A percentile compares a stretch with the other conserved stretches of the same genome.
phyloP scores from a whole-genome alignment of 2,329 filamentous ascomycete species.

The Nectriaceae sp. region DNA sequence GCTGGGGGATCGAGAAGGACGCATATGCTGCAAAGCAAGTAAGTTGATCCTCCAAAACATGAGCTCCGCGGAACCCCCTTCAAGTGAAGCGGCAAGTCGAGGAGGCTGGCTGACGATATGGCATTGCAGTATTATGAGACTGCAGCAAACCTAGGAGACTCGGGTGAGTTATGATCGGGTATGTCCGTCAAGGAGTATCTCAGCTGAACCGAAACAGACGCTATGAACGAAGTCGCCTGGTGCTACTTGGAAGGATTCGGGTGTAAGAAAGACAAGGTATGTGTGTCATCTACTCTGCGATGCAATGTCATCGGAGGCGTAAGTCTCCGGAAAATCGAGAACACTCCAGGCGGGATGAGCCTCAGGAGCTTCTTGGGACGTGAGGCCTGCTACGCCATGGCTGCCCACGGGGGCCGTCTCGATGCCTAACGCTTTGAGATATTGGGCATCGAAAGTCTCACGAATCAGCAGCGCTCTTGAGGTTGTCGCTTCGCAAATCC shows the following conservation, averaged over 20 bases:
- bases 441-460: slow-evolving; percentile 43
- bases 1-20: slow-evolving; percentile 89
- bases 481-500: slow-evolving; percentile 3
- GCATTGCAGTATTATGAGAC: slow-evolving; percentile 85
- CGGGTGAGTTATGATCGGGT: slow-evolving; percentile 50
- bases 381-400: slow-evolving; percentile 9
- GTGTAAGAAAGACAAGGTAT: slow-evolving; percentile 96
- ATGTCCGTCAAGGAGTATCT: slow-evolving; percentile 8
- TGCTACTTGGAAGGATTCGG: slow-evolving; percentile 97
- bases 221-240: slow-evolving; percentile 96
- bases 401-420: slow-evolving; percentile 5
- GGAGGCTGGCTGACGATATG: slow-evolving; percentile 30
- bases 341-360: neutral
- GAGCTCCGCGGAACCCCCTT: slow-evolving; percentile 1
- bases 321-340: neutral
- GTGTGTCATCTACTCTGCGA: too few relatives aligned
- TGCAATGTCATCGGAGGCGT: neutral
- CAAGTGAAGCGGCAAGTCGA: neutral
- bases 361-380: neutral
- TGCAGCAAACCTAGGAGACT: slow-evolving; percentile 92
- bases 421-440: slow-evolving; percentile 20
- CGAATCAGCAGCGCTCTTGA: slow-evolving; percentile 7
- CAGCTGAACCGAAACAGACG: slow-evolving; percentile 57
- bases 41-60: slow-evolving; percentile 16
- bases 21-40: slow-evolving; percentile 78